A percentile compares a stretch with the other conserved stretches of the same genome.
These are phyloP conservation scores for Starmera dryadoides DNA, from an alignment of 805 yeast species.

Conservation along the genomic window DNA sequence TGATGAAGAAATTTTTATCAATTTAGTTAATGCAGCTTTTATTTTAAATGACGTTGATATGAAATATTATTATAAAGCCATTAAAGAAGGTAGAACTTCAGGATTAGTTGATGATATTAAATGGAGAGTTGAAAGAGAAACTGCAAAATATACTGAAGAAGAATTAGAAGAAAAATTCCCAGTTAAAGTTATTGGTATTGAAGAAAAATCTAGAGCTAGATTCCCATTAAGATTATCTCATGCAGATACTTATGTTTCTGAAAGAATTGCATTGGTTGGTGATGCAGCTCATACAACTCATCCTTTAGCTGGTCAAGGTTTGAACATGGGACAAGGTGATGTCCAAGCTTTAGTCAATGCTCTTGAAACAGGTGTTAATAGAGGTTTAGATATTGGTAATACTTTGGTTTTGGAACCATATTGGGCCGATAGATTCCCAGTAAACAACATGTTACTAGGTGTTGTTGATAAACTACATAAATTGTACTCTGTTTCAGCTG, in stretches of 20 bases:
- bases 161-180: slow-evolving; percentile 60
- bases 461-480: slow-evolving; percentile 90
- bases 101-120: slow-evolving; percentile 58
- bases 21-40: slow-evolving; percentile 79
- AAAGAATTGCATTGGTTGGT: slow-evolving; percentile 87
- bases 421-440: slow-evolving; percentile 74
- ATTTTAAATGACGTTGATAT: slow-evolving; percentile 73
- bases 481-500: slow-evolving; percentile 64
- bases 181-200: slow-evolving; percentile 50
- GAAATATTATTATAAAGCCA: slow-evolving; percentile 51
- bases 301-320: slow-evolving; percentile 96
- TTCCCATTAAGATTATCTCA: slow-evolving; percentile 88
- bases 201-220: slow-evolving; percentile 64
- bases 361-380: slow-evolving; percentile 56
- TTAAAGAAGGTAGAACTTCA: slow-evolving; percentile 28
- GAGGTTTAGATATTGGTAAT: slow-evolving; percentile 88
- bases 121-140: slow-evolving; percentile 52
- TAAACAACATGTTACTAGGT: slow-evolving; percentile 75
- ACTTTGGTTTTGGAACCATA: slow-evolving; percentile 78
- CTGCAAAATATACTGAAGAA: slow-evolving; percentile 29
- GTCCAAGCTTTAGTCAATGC: slow-evolving; percentile 66
- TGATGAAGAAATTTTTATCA: slow-evolving; percentile 55
- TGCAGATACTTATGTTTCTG: slow-evolving; percentile 81
- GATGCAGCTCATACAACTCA: slow-evolving; percentile 98
- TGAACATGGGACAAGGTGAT: slow-evolving; percentile 96